Evolutionary conservation across 139 green algal genomes (phyloP).

Genomic region (Haematococcus sp.): DNA sequence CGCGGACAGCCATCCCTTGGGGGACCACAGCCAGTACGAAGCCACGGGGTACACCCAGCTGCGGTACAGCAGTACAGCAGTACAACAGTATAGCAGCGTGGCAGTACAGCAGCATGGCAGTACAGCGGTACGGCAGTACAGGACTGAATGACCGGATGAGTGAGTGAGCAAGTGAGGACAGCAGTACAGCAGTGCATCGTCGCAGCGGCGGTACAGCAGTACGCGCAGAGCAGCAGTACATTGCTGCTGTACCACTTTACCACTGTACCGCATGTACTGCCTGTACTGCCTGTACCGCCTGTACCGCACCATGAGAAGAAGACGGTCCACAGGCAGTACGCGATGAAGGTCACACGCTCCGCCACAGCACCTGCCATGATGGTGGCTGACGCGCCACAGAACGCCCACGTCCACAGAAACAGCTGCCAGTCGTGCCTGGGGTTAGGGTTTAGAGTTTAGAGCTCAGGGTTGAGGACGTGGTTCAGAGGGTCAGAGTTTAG

Average conservation of each 20-base stretch:
- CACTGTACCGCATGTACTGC: too few species aligned
- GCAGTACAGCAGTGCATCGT: conserved; percentile 15
- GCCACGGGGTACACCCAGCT: conserved; percentile 49
- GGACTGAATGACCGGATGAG: too few species aligned
- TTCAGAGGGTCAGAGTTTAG: too few species aligned
- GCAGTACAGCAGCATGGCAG: neutral
- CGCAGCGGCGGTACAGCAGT: conserved; percentile 29
- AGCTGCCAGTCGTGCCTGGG: conserved; percentile 21
- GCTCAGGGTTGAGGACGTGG: too few species aligned
- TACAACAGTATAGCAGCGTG: neutral
- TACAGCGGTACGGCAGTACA: neutral
- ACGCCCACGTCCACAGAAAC: conserved; percentile 29
- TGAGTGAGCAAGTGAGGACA: too few species aligned
- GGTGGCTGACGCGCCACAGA: conserved; percentile 27
- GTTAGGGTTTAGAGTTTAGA: too few species aligned
- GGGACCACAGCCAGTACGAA: conserved; percentile 57
- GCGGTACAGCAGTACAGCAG: conserved; percentile 15
- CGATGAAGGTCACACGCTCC: conserved; percentile 20
- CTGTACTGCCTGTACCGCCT: too few species aligned
- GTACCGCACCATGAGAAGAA: neutral
- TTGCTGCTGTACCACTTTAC: neutral
- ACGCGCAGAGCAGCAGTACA: too few species aligned
- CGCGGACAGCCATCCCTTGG: conserved; percentile 57
- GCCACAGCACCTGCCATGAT: conserved; percentile 26
- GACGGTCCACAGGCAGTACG: conserved; percentile 25